Evolutionary conservation across 352 stramenopile genomes (phyloP), one percentile per base, ranked within the genome.

Genomic region (Pythium scleroteichum): DNA sequence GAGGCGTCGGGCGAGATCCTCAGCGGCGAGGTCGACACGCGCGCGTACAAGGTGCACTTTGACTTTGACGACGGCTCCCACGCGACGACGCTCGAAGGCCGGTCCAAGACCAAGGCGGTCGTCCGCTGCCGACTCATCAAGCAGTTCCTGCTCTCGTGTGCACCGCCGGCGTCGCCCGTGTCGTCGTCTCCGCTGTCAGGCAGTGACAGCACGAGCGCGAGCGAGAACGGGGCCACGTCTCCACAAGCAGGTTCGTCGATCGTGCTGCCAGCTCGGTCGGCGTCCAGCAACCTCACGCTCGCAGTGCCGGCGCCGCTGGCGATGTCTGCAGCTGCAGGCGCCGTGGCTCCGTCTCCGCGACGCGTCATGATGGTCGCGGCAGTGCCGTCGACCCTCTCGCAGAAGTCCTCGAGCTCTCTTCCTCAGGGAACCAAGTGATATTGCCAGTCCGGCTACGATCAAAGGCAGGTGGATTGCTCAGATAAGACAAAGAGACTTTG

Each of bases 21-120:
- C 59, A 88, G 73, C 23, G 76, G 78, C 12, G 80, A 90, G 17
- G 68, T 88, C 23, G 78, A 88, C 69, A 90, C 80, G 46, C 74
- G 80, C 8, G 74, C 59, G 48, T 90, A 88, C 64, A 85, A 88
- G 52, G 69, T 90, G 17, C 73, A 87, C 54, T 88, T 90, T 54
- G 80, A 90, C 41, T 90, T 90, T 59, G 68, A 84, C 52, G 77
- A 90, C 45, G 78, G 75, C 17, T 65, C 64, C 4, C 71, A 87
- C 51, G 69, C 78, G 3, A 74, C 72, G 40, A 75, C 71, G 10
- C 67, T 90, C 27, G 80, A 90, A 44, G 68, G 66, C 16, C 76
- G 80, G 17, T 87, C 68, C 68, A 88, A 87, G 75, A 69, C 72
- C 41, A 81, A 83, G 61, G 78, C 76, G 1, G 58, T 85, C 35